Evolutionary conservation across 169 alveolate genomes (phyloP), one percentile per base, ranked within the genome.

Genomic region (Plasmodium reichenowi): DNA sequence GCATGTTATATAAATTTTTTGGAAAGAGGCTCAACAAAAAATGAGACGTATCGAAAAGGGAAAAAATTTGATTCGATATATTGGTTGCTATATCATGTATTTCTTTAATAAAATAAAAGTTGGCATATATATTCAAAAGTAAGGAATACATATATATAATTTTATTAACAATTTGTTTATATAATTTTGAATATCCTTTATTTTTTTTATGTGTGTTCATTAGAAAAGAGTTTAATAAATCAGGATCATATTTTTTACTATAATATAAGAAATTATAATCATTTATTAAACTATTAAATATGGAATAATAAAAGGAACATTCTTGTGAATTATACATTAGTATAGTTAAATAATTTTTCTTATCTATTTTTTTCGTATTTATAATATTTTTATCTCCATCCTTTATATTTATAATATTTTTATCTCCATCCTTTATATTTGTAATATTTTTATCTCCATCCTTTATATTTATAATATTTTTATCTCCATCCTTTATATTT

Each of bases 51-150:
- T 83, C 85, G 50, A 83, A 83, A 12, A 67, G 72, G 2, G 91
- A 68, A 56, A 67, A 83, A 32, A 83, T 83, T 43, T 83, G 91
- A 58, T 50, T 83, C 4, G 83, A 29, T 10, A 83, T 83, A 63
- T 68, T 83, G 1, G 62, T 60, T 17, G 74, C 52, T 6, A 83
- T 50, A 10, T 13, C 26, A 15, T 54, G 56, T 1, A 83, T 38
- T 8, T 83, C 73, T 17, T 83, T 62, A 32, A 83, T 15, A 83
- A 68, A 58, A n/a, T 43, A 20, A 13, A 68, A 60, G 15, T 70
- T 29, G n/a, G 38, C 68, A 22, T 52, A 67, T 3, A 29, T 15
- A 24, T 83, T 63, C 52, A 83, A 48, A 6, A 83, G 17, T 0
- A 29, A 63, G 0, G 91, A 38, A 20, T 68, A 83, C 64, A 83